Base-by-base conservation (phyloP, 1,284 basidiomycete species). In the Neonothopanus nambi region DNA sequence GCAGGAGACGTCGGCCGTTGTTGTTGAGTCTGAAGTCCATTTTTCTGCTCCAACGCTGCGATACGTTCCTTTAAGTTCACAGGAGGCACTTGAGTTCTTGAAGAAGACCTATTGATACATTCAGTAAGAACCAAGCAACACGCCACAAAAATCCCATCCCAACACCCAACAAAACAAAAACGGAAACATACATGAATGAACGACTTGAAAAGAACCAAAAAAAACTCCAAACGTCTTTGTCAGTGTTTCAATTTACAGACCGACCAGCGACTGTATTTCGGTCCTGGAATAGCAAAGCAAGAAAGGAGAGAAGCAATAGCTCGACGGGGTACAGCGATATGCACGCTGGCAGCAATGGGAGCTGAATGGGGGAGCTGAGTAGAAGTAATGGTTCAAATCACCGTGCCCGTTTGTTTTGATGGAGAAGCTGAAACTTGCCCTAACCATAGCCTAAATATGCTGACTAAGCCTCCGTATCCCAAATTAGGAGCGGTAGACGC, bases 41-140 rank as follows among this genome's bases (percentile, higher is more conserved):
- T 79, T 54, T 78, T 78, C 61, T 87, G 85, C 64, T 89, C 80
- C 38, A 89, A 73, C 28, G 86, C 86, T 15, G 87, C 87, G 55
- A 89, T 89, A 52, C 87, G 84, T 62, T 89, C 87, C 67, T 84
- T 89, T 63, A 89, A 78, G 66, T 85, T 87, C 51, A 72, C 74
- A 50, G 74, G 77, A 4, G 78, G 73, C 44, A 77, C 64, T 57
- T 76, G 70, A 20, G 70, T 65, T 65, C 72, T 71, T 48, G 76
- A 67, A 50, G 62, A 67, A 37, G 70, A 62, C 71, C 71, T 72
- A 59, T 17, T 5, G 5, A 17, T 23, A 12, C 18, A 15, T 12
- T 15, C n/a, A n/a, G n/a, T 23, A 28, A 35, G 33, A 8, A 45
- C 30, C 13, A 17, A 5, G 21, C 20, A 35, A 33, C 17, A 6